Evolutionary conservation across 2,329 filamentous ascomycete species (phyloP).

Genomic region (Epicoccum nigrum): DNA sequence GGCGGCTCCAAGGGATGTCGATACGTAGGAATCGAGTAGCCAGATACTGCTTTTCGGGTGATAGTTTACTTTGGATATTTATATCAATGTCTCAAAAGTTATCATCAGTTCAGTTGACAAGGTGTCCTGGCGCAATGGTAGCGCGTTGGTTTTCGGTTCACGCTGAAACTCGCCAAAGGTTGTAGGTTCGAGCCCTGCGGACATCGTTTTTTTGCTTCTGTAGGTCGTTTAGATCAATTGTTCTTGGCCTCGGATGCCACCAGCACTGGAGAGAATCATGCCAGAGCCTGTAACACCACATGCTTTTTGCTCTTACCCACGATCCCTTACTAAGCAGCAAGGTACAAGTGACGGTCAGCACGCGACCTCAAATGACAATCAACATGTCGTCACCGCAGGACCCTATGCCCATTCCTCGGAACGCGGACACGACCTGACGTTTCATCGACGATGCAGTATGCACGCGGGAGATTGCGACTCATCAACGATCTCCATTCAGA

Average conservation of each 20-base stretch:
- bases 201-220: constrained; percentile 14
- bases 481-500: constrained; percentile 3
- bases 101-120: not conserved
- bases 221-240: no score
- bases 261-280: not conserved
- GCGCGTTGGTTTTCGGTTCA: constrained; percentile 34
- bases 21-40: no score
- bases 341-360: not conserved
- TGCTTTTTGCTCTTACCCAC: no score
- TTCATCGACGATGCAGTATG: constrained; percentile 8
- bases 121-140: constrained; percentile 36
- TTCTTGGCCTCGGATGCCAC: no score
- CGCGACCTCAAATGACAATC: constrained; percentile 14
- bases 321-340: no score
- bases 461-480: constrained; percentile 19
- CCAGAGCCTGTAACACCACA: not conserved
- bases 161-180: constrained; percentile 29
- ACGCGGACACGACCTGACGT: constrained; percentile 1
- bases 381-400: constrained; percentile 9
- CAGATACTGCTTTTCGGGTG: no score
- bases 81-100: not conserved
- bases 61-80: not conserved
- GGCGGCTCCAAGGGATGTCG: no score
- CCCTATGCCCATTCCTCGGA: constrained; percentile 1
- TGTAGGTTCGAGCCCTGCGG: constrained; percentile 25